Conservation (phyloP, 768 basidiomycete genomes). For the Rhodotorula taiwanensis region DNA sequence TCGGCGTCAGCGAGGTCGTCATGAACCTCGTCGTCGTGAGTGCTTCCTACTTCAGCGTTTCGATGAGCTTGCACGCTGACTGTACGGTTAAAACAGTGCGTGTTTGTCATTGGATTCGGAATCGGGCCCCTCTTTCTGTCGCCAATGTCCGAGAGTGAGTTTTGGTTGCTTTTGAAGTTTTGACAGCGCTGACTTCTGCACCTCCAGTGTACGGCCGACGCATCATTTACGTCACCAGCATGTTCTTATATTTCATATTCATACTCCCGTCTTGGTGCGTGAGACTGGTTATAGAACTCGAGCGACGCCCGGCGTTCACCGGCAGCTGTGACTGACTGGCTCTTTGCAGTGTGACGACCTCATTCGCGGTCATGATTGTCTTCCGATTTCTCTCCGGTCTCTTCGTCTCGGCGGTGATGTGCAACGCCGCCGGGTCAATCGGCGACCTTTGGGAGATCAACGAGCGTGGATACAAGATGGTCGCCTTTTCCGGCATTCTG, state of each 20-base stretch:
- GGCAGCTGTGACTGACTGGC: too few relatives aligned
- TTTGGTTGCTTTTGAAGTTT: background rate
- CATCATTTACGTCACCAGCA: conserved; percentile 39
- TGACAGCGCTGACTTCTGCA: background rate
- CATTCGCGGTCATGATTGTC: conserved; percentile 41
- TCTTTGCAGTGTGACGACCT: too few relatives aligned
- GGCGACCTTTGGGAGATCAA: conserved; percentile 36
- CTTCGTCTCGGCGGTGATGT: conserved; percentile 42
- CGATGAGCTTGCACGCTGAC: background rate
- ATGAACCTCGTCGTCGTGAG: background rate
- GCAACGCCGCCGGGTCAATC: conserved; percentile 32
- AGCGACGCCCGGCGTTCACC: too few relatives aligned
- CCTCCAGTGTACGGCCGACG: conserved; percentile 39
- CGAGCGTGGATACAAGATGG: conserved; percentile 44
- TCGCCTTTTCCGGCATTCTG: conserved; percentile 41
- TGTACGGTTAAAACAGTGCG: conserved; percentile 6
- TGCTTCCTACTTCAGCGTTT: background rate
- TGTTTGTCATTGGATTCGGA: conserved; percentile 40
- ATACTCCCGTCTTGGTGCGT: too few relatives aligned
- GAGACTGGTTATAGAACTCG: too few relatives aligned
- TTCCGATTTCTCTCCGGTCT: conserved; percentile 39
- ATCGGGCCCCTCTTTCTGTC: conserved; percentile 45
- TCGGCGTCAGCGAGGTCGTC: conserved; percentile 37
- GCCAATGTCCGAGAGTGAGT: conserved; percentile 32
- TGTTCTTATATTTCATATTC: conserved; percentile 43